Base-by-base conservation (phyloP, 495 filamentous ascomycete species). In the Hamigera avellanea region DNA sequence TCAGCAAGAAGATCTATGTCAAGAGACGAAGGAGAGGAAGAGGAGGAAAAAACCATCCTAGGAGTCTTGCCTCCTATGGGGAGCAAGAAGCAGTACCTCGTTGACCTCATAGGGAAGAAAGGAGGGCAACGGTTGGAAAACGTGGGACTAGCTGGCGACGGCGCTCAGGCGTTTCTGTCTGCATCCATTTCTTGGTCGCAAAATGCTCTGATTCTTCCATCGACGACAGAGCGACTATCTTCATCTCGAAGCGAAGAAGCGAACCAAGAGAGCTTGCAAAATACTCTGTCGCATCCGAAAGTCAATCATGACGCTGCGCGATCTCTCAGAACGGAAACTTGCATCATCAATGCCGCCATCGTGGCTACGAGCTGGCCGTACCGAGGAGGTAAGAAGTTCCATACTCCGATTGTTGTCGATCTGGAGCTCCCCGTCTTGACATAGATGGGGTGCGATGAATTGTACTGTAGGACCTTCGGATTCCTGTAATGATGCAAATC, bases 321-420 rank as follows among this genome's bases (percentile, higher is more conserved):
- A n/a, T n/a, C n/a, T n/a, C n/a, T n/a, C n/a, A 67, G 79, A 45
- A 67, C 56, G 38, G 85, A 88, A 59, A 87, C 81, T 7, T 85
- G 78, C 49, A 59, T 91, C 35, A 68, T 87, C 45, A 89, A 88
- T 57, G 79, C 80, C 21, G 75, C 82, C 13, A 78, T 87, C 42
- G 66, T 80, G 64, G 70, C 75, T 8, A 75, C 63, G 2, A 80
- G 69, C 46, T 81, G n/a, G n/a, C n/a, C n/a, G n/a, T n/a, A 80
- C 42, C 50, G 45, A 1, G 68, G 64, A 12, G 65, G 63, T 19
- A 80, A 78, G 49, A 63, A 47, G 36, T 75, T 81, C 55, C 76
- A 84, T 57, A 79, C 83, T 45, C 77, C 83, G 6, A 79, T 89
- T 37, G 75, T 88, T 6, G 76, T 89, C 16, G 81, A 93, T 50